Evolutionary conservation across 2,329 filamentous ascomycete species (phyloP).

Genomic region (Alternaria sp.): DNA sequence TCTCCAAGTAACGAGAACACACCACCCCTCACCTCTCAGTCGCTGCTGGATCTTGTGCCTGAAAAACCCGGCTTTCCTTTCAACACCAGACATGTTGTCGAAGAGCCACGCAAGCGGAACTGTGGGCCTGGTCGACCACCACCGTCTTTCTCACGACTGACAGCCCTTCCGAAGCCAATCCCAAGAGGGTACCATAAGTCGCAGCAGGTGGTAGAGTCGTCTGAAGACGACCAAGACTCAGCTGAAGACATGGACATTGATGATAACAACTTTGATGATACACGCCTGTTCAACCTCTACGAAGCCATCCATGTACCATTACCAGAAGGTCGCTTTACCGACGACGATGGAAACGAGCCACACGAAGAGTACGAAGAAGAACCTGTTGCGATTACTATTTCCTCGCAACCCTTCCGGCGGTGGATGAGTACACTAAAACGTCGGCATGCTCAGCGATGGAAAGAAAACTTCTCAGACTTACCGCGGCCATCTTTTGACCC

Average conservation of each 20-base stretch:
- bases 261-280: constrained; percentile 24
- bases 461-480: constrained; percentile 46
- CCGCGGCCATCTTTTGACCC: constrained; percentile 49
- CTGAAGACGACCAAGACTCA: constrained; percentile 17
- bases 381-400: constrained; percentile 1
- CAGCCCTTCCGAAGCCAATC: constrained; percentile 20
- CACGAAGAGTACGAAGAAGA: constrained; percentile 8
- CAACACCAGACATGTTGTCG: constrained; percentile 11
- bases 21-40: constrained; percentile 43
- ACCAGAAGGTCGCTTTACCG: constrained; percentile 30
- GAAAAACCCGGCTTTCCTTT: constrained; percentile 22
- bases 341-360: constrained; percentile 27
- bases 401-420: constrained; percentile 66
- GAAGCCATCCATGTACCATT: constrained; percentile 44
- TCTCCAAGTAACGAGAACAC: constrained; percentile 43
- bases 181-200: constrained; percentile 16
- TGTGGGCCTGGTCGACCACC: constrained; percentile 27
- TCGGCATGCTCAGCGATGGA: constrained; percentile 55
- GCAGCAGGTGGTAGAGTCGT: constrained; percentile 11
- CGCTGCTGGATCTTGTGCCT: constrained; percentile 43
- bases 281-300: constrained; percentile 39
- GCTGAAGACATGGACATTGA: constrained; percentile 25
- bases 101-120: constrained; percentile 34
- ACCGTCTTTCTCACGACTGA: constrained; percentile 23
- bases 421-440: constrained; percentile 77